Evolutionary conservation across 805 yeast genomes (phyloP).

Genomic region (Yarrowia deformans): DNA sequence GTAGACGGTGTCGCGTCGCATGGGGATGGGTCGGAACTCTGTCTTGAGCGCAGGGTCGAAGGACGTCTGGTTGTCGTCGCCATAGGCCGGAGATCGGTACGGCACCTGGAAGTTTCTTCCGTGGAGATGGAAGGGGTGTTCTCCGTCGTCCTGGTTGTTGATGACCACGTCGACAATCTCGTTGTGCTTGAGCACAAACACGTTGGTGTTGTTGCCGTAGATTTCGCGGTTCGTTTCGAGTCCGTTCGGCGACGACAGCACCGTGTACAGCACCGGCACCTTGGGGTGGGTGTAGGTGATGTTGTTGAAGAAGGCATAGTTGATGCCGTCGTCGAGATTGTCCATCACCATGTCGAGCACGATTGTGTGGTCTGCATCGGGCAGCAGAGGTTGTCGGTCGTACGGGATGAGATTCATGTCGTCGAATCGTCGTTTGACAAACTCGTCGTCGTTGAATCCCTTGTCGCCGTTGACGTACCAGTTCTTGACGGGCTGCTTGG

Average conservation of each 20-base stretch:
- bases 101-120: conserved; percentile 89
- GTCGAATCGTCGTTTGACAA: conserved; percentile 60
- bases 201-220: conserved; percentile 58
- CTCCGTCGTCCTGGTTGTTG: conserved; percentile 89
- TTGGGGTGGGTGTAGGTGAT: conserved; percentile 43
- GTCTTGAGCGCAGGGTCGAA: conserved; percentile 65
- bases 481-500: conserved; percentile 51
- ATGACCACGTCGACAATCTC: conserved; percentile 80
- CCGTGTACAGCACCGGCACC: conserved; percentile 42
- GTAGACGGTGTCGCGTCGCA: conserved; percentile 79
- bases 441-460: conserved; percentile 45
- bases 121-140: conserved; percentile 97
- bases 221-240: conserved; percentile 43
- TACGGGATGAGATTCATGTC: conserved; percentile 78
- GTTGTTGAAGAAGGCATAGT: conserved; percentile 67
- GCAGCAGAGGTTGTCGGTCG: conserved; percentile 60
- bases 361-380: conserved; percentile 69
- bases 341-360: conserved; percentile 80
- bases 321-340: conserved; percentile 81
- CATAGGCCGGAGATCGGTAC: conserved; percentile 69
- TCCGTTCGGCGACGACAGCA: conserved; percentile 18
- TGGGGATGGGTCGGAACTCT: conserved; percentile 72
- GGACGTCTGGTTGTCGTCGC: conserved; percentile 57
- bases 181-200: conserved; percentile 69
- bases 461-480: conserved; percentile 35